Percentiles rank a stretch among this genome's conserved stretches.
Evolutionary conservation across 2,329 filamentous ascomycete species (phyloP).

Genomic region (Lasiodiplodia sp.): DNA sequence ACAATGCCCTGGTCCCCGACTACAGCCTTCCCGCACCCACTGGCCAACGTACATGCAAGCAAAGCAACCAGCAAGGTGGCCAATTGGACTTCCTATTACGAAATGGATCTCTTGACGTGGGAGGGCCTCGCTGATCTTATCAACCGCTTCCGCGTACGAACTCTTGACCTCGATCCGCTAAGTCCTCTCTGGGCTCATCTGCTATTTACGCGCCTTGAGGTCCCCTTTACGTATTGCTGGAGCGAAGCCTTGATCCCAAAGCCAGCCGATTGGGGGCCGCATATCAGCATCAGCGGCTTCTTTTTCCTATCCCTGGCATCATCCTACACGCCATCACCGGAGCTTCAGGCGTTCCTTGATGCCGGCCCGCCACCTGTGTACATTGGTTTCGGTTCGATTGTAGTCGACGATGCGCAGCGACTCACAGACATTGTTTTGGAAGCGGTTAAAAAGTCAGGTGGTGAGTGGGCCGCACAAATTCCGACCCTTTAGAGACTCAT

Average conservation of each 20-base stretch:
- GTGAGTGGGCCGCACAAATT: background rate
- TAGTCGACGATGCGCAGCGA: slow-evolving; percentile 73
- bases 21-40: slow-evolving; percentile 75
- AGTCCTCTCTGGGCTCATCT: slow-evolving; percentile 80
- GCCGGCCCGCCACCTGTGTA: slow-evolving; percentile 67
- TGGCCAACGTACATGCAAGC: slow-evolving; percentile 75
- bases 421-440: slow-evolving; percentile 77
- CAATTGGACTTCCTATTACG: slow-evolving; percentile 78
- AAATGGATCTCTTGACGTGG: slow-evolving; percentile 70
- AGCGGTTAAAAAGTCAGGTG: slow-evolving; percentile 55
- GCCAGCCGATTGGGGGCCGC: slow-evolving; percentile 71
- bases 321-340: slow-evolving; percentile 65
- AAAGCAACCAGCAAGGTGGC: slow-evolving; percentile 76
- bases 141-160: slow-evolving; percentile 75
- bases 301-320: slow-evolving; percentile 76
- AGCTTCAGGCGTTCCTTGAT: slow-evolving; percentile 53
- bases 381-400: slow-evolving; percentile 79
- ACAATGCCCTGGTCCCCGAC: slow-evolving; percentile 84
- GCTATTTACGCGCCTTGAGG: slow-evolving; percentile 73
- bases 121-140: slow-evolving; percentile 75
- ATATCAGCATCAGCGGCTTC: slow-evolving; percentile 79
- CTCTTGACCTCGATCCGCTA: slow-evolving; percentile 74
- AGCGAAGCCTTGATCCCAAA: slow-evolving; percentile 71
- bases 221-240: slow-evolving; percentile 73
- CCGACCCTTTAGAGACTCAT: slow-evolving; percentile 39